These are phyloP conservation scores for Ambrosia trifida DNA, from an alignment of 129 eudicot genomes.

Conservation along the genomic window DNA sequence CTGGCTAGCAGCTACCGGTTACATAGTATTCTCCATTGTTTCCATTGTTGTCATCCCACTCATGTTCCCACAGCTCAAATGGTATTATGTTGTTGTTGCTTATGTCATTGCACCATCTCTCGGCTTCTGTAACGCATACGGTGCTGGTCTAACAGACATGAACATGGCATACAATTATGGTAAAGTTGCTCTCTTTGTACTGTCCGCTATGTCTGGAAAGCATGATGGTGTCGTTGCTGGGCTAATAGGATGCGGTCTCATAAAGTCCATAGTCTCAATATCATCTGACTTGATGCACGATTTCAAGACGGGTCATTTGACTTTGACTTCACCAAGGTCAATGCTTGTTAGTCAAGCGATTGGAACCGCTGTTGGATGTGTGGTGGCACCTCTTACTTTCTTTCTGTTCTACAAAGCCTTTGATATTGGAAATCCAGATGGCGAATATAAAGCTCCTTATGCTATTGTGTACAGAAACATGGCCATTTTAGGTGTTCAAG, in stretches of 20 bases:
- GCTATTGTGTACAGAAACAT: conserved; percentile 87
- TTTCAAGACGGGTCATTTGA: conserved; percentile 81
- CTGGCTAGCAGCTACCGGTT: conserved; percentile 75
- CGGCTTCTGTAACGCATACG: conserved; percentile 90
- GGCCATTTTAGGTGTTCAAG: conserved; percentile 89
- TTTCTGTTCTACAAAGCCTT: conserved; percentile 77
- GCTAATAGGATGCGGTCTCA: conserved; percentile 73
- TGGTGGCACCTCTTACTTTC: conserved; percentile 83
- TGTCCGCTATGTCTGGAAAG: conserved; percentile 58
- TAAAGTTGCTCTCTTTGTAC: conserved; percentile 83
- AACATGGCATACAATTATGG: conserved; percentile 95
- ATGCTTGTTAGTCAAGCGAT: conserved; percentile 84
- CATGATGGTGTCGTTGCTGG: conserved; percentile 81
- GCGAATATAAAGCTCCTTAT: conserved; percentile 83
- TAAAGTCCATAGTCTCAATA: conserved; percentile 71
- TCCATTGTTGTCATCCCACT: conserved; percentile 67
- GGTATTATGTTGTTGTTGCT: conserved; percentile 74
- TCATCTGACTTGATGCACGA: conserved; percentile 96
- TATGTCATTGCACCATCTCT: conserved; percentile 76
- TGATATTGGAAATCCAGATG: conserved; percentile 67
- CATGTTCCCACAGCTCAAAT: conserved; percentile 77
- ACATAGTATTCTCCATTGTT: conserved; percentile 55
- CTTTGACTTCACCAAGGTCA: conserved; percentile 82
- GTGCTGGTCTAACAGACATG: conserved; percentile 93
- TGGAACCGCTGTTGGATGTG: conserved; percentile 83